Evolutionary conservation across 106 monocot species (phyloP), one percentile per base, ranked within the genome.

Genomic region (Agapanthus africanus): DNA sequence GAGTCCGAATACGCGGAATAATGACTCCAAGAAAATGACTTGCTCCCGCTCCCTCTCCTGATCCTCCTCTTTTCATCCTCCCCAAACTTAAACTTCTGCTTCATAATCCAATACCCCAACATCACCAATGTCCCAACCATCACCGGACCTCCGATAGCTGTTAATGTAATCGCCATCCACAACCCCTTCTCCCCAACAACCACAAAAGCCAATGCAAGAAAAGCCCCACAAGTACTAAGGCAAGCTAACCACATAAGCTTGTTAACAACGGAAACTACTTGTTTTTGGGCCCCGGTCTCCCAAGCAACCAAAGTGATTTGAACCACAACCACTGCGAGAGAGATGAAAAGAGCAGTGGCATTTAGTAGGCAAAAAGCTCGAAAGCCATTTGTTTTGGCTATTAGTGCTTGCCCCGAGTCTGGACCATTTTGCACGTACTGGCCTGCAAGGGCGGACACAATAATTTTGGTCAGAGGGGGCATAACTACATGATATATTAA

Each of bases 201-300:
- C 4, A 97, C 78, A 70, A 85, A 97, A 33, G 91, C 86, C 63
- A 97, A 66, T 9, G 91, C 79, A 28, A 97, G 71, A 67, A 91
- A 97, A 32, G 95, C 91, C 0, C 80, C 86, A 11, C 85, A 83
- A 8, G 88, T 97, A 66, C 95, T 91, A 1, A 87, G 62, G 59
- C 95, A 97, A 6, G 95, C 95, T 0, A 72, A 56, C 95, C 95
- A 97, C 95, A 97, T 88, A 47, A 97, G 86, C 82, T 97, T 97
- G 70, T 97, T 97, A 56, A 97, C 82, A 23, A 97, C 75, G 6
- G 83, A 69, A 25, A 97, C 90, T 4, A 97, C 71, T 44, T 70
- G 79, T 68, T 91, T 86, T 67, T 97, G 95, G 22, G 95, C 95
- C 36, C 85, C 86, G 19, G 95, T 88, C 60, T 91, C 95, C 95